These are phyloP conservation scores for Candida namnaoensis DNA, from an alignment of 805 yeast species.

Conservation along the genomic window DNA sequence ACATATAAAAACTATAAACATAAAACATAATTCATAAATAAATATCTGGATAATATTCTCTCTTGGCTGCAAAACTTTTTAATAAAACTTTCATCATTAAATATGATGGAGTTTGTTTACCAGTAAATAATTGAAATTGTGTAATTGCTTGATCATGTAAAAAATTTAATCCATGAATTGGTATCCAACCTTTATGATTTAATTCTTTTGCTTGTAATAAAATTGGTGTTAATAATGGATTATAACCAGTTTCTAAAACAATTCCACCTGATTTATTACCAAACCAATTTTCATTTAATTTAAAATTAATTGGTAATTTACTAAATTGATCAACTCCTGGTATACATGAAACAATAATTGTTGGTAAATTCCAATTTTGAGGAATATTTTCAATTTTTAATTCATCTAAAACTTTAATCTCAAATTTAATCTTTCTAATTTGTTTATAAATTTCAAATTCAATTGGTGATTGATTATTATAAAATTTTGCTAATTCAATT, in stretches of 20 bases:
- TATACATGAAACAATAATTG: not conserved
- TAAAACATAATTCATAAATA: no score
- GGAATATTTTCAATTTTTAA: not conserved
- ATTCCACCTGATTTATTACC: not conserved
- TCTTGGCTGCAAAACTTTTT: no score
- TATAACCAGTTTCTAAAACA: not conserved
- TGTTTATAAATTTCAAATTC: not conserved
- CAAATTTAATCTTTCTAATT: not conserved
- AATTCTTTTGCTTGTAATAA: not conserved
- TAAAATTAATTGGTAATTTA: not conserved
- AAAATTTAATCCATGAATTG: not conserved
- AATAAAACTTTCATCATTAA: no score
- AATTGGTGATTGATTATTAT: not conserved
- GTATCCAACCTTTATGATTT: not conserved
- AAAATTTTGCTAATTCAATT: not conserved
- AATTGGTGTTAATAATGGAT: not conserved
- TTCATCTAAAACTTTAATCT: not conserved
- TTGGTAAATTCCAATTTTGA: not conserved
- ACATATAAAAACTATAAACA: no score
- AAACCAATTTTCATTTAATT: not conserved
- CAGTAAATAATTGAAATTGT: not conserved
- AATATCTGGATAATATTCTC: no score
- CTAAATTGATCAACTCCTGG: not conserved
- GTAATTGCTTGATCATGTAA: not conserved
- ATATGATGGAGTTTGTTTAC: not conserved